Percentiles rank a stretch among this genome's conserved stretches.
phyloP scores from a whole-genome alignment of 78 protist species.

The Acrasis kona region DNA sequence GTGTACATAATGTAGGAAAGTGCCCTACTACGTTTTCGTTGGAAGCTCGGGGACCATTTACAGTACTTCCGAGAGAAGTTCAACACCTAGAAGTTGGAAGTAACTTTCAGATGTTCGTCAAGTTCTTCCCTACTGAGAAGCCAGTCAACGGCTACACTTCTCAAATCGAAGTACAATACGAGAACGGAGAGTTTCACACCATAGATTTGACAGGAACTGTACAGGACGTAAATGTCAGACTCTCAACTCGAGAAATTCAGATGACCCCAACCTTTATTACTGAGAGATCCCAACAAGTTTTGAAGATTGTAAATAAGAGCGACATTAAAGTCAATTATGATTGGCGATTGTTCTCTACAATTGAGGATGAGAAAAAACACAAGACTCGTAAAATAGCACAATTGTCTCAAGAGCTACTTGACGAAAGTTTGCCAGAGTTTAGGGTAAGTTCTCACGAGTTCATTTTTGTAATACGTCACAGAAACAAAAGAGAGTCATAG shows the following conservation, averaged over 20 bases:
- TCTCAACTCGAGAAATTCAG: constrained; percentile 4
- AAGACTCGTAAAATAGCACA: no score
- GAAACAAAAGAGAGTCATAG: not conserved
- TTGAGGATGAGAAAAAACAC: constrained; percentile 12
- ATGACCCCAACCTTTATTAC: constrained; percentile 31
- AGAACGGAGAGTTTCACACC: constrained; percentile 24
- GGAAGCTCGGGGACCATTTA: constrained; percentile 2
- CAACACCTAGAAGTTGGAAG: not conserved
- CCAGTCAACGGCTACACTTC: not conserved
- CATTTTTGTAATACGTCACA: not conserved
- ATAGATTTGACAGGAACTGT: constrained; percentile 1
- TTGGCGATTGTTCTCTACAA: constrained; percentile 7
- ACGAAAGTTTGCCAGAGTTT: not conserved
- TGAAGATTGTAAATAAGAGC: constrained; percentile 32
- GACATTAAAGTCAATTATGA: not conserved
- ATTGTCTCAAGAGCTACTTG: not conserved
- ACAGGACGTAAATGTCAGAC: constrained; percentile 14
- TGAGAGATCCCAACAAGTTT: constrained; percentile 9
- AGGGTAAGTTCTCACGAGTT: not conserved
- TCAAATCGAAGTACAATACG: constrained; percentile 2
- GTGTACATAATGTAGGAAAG: constrained; percentile 43
- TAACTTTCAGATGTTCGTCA: constrained; percentile 1
- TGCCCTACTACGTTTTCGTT: not conserved
- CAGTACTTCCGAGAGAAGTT: constrained; percentile 7
- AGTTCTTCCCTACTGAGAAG: constrained; percentile 4